Evolutionary conservation across 2,329 filamentous ascomycete species (phyloP), one percentile per base, ranked within the genome.

Genomic region (Talaromyces islandicus): DNA sequence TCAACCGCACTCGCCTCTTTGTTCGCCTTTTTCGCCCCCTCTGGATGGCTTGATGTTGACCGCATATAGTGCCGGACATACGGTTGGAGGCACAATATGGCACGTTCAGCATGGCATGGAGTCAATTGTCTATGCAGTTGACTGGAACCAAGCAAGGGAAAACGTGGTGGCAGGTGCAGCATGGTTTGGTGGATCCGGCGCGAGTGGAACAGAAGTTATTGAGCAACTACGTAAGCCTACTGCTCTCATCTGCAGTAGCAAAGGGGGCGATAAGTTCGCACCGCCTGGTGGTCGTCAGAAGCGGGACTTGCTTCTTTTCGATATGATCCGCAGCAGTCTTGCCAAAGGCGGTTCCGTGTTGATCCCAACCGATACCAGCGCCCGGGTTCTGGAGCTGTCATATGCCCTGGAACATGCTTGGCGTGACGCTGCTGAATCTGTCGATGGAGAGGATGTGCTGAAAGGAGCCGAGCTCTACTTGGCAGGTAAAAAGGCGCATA

Each of bases 81-180:
- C 93, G 0, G 84, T 97, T 0, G 94, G 94, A 73, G 94, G 94
- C 59, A 97, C 94, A 25, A 96, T 99, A 79, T 99, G 94, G 94
- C 93, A 97, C 70, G 92, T 99, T 65, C 93, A 97, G 69, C 92
- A 97, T 78, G 92, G 92, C 0, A 83, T 97, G 71, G 94, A 99
- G 73, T 97, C 92, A 0, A 93, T 99, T 48, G 92, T 99, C 1
- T 97, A 99, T 69, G 93, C 94, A 0, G 91, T 97, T 19, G 93
- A 97, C 70, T 99, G 94, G 94, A 97, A 97, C 68, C 92, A 97
- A 75, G 91, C 90, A n/a, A 86, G 91, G 66, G 94, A 99, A 73
- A 96, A 96, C 75, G 92, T 97, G 17, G 87, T 96, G 62, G 88
- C 93, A 0, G 93, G 93, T 64, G 94, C 94, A 24, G 92, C 93